A percentile compares a stretch with the other conserved stretches of the same genome.
phyloP scores from a whole-genome alignment of 257 asterid species.

The Ligustrum vulgare region DNA sequence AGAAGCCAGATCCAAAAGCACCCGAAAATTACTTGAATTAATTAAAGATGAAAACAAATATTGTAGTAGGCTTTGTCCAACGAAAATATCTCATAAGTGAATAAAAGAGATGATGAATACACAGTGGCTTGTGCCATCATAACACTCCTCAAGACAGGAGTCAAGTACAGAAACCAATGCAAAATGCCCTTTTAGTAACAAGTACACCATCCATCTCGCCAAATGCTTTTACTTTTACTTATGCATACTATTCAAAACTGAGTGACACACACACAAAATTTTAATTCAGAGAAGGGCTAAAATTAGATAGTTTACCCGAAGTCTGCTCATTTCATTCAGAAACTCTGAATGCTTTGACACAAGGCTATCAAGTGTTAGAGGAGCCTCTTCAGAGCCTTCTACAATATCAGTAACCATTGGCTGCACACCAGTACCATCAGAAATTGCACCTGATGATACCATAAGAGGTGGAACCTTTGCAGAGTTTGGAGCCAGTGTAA shows the following conservation, averaged over 20 bases:
- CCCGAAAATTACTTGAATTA: conserved; percentile 2
- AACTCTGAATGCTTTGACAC: conserved; percentile 78
- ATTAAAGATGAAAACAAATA: not conserved
- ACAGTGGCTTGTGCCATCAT: not conserved
- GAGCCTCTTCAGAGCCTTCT: conserved; percentile 80
- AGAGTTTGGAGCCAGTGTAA: conserved; percentile 94
- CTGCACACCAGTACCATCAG: conserved; percentile 65
- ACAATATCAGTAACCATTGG: conserved; percentile 80
- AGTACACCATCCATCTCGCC: not conserved
- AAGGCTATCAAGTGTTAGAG: conserved; percentile 78
- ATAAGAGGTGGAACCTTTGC: conserved; percentile 83
- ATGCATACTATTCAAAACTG: not conserved
- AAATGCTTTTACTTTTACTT: not conserved
- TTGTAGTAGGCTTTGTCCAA: not conserved
- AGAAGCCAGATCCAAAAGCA: conserved; percentile 23
- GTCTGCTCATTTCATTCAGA: conserved; percentile 85
- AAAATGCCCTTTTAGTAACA: conserved; percentile 13
- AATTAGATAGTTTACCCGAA: conserved; percentile 55
- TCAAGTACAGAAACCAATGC: not conserved
- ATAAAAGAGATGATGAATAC: not conserved
- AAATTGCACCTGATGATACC: conserved; percentile 48
- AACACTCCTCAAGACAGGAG: not conserved
- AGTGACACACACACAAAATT: not conserved
- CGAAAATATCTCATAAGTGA: not conserved
- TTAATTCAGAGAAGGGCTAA: conserved; percentile 9